Evolutionary conservation across 345 rosid species (phyloP), one percentile per base, ranked within the genome.

Genomic region (Brassica nigra): DNA sequence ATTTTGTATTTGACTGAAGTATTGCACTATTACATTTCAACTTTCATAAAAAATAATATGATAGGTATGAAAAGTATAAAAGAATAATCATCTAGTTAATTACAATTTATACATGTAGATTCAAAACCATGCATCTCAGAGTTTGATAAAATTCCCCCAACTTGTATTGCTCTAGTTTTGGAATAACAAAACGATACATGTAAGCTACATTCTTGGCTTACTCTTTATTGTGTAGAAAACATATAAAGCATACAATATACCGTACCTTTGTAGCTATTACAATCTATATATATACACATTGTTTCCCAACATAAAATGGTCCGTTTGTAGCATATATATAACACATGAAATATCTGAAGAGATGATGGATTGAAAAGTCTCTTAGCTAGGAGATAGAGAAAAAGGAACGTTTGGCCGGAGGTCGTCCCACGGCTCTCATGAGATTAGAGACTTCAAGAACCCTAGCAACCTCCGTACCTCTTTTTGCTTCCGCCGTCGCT

Each of bases 331-430:
- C 80, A 12, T 52, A 28, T 8, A 31, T 39, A 58, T 58, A 39
- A n/a, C 11, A 18, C 8, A 33, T 29, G 18, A 37, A 28, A 62
- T 28, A 11, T 16, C 10, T 37, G 10, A 9, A 73, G 37, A 66
- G 18, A 0, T 18, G 18, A 18, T 67, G 57, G 14, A 47, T 16
- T 3, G 30, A 42, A 47, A 44, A 27, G 34, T 10, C 49, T 15
- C 37, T 36, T 29, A 10, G 36, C 77, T 74, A 75, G 29, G 80
- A 18, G 18, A 80, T 7, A 65, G 80, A 87, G 75, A 93, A 95
- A 90, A 91, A 91, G 66, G 99, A 90, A 1, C 92, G 83, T 78
- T 95, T 95, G 7, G 84, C 85, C 5, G 99, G 99, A 72, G 99
- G 78, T 76, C 97, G 78, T 8, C 99, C 98, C 27, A 93, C 87